Evolutionary conservation across 345 rosid species (phyloP), one percentile per base, ranked within the genome.

Genomic region (Arabis hirsuta): DNA sequence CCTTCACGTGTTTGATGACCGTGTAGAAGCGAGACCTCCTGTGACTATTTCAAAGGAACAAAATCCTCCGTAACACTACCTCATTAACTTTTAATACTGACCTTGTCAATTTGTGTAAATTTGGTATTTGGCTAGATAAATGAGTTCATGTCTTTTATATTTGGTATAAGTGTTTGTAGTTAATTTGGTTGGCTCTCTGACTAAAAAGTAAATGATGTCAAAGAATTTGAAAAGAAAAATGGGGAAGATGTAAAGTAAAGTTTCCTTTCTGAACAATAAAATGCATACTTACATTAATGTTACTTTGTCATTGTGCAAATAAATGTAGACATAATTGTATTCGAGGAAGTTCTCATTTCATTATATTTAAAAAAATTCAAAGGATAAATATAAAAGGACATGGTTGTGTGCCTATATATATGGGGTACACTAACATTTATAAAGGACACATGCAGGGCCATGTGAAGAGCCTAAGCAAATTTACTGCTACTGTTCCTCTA

Each of bases 381-480:
- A 2, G 19, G 52, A 62, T 42, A 64, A 64, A 55, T 9, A 64
- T 11, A 63, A 56, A 12, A 12, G 53, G 59, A 52, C 41, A 68
- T 45, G 56, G 64, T 36, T 75, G 73, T 52, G 41, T 74, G 69
- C 9, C 72, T 68, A 46, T 24, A 55, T 61, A 45, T 31, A 69
- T 54, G 69, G 79, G 73, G 78, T 67, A 74, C 73, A 60, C 47
- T 67, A 34, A 75, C 74, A 75, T 69, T 75, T 69, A 75, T 70
- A 46, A 68, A 62, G 74, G 65, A 76, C 79, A 76, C 79, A 76
- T 76, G 79, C 71, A 76, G 38, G 65, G 65, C 75, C 79, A 76
- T 69, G 79, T 69, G 79, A 69, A 41, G 71, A 39, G 75, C 71
- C 61, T 46, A 29, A 29, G 46, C 47, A 29, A 62, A 76, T 76